Evolutionary conservation across 2,329 filamentous ascomycete genomes (phyloP).

Genomic region (Clonostachys byssicola): DNA sequence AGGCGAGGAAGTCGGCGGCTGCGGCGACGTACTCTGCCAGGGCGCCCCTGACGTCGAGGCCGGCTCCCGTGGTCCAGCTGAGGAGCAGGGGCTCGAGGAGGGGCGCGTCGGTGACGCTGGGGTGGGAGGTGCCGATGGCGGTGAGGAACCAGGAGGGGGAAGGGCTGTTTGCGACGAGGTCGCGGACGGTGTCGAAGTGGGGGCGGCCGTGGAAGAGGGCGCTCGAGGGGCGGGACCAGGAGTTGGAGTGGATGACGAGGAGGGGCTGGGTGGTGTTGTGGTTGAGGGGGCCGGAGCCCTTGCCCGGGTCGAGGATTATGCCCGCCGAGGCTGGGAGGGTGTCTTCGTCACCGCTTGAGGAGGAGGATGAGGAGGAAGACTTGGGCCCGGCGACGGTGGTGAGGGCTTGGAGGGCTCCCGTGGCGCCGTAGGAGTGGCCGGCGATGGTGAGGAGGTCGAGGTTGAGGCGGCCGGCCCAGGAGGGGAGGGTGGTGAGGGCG

Average conservation of each 20-base stretch:
- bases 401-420: constrained; percentile 57
- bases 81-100: constrained; percentile 59
- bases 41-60: constrained; percentile 50
- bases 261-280: constrained; percentile 52
- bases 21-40: constrained; percentile 57
- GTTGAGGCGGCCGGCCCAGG: constrained; percentile 51
- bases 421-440: constrained; percentile 65
- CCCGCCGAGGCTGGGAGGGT: constrained; percentile 46
- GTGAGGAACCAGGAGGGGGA: constrained; percentile 50
- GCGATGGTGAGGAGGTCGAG: constrained; percentile 48
- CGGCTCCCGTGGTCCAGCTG: constrained; percentile 56
- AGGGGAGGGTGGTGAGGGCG: constrained; percentile 39
- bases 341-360: background rate
- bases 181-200: constrained; percentile 60
- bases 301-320: constrained; percentile 63
- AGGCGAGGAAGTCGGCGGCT: constrained; percentile 52
- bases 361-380: background rate
- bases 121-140: constrained; percentile 51
- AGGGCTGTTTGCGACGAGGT: constrained; percentile 39
- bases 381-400: constrained; percentile 29
- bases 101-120: constrained; percentile 63
- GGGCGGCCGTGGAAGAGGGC: constrained; percentile 55
- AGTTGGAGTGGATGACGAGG: constrained; percentile 59
- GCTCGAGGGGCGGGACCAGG: constrained; percentile 54
- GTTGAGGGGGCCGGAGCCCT: constrained; percentile 58